These are phyloP conservation scores for Isatis tinctoria DNA, from an alignment of 345 rosid species.

Conservation along the genomic window DNA sequence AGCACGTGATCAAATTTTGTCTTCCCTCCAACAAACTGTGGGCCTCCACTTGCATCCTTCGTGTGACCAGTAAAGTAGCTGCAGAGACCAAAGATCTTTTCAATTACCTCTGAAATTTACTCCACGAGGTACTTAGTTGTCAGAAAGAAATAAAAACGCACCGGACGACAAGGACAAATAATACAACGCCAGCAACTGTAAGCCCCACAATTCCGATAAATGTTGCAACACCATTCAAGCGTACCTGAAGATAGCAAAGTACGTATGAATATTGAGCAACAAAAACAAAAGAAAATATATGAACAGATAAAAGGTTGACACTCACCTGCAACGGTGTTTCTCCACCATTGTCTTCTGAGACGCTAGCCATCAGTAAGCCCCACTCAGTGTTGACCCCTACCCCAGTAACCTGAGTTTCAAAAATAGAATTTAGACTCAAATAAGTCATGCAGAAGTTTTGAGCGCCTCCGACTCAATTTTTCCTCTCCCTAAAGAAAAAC, in stretches of 20 bases:
- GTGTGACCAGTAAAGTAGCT: slow-evolving; percentile 86
- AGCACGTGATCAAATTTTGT: slow-evolving; percentile 54
- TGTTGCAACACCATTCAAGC: slow-evolving; percentile 96
- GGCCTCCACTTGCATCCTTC: slow-evolving; percentile 39
- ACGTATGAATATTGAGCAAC: slow-evolving; percentile 4
- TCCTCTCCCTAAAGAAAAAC: slow-evolving; percentile 3
- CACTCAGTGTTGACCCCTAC: slow-evolving; percentile 97
- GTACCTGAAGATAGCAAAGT: slow-evolving; percentile 51
- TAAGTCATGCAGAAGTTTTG: background rate
- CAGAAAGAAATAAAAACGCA: slow-evolving; percentile 27
- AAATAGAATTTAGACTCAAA: background rate
- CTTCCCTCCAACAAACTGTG: slow-evolving; percentile 53
- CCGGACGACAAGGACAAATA: slow-evolving; percentile 83
- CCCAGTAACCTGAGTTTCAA: slow-evolving; percentile 63
- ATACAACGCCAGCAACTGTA: slow-evolving; percentile 69
- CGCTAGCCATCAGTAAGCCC: slow-evolving; percentile 97
- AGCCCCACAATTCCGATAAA: slow-evolving; percentile 94
- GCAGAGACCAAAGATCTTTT: slow-evolving; percentile 18
- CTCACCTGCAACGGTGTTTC: slow-evolving; percentile 97
- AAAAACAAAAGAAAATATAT: background rate
- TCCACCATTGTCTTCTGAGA: slow-evolving; percentile 97
- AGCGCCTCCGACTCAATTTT: background rate
- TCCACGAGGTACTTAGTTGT: background rate
- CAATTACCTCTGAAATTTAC: slow-evolving; percentile 6
- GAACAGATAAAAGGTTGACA: background rate